These are phyloP conservation scores for Solanum peruvianum DNA, from an alignment of 257 asterid species.

Conservation along the genomic window DNA sequence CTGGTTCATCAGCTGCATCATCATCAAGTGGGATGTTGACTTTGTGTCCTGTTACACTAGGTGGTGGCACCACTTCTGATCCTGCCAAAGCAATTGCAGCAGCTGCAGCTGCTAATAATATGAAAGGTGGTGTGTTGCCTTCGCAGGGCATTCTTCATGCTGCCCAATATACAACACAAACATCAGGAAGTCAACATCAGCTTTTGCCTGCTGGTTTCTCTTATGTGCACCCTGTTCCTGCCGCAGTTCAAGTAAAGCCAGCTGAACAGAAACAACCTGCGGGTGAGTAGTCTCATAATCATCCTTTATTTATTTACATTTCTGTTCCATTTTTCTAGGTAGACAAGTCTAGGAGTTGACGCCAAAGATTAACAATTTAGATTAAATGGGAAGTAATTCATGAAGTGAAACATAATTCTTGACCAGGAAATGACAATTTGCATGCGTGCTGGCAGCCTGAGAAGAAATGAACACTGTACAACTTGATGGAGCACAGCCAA, in stretches of 20 bases:
- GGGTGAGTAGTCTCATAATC: slow-evolving; percentile 31
- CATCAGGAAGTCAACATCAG: slow-evolving; percentile 37
- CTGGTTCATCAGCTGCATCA: slow-evolving; percentile 18
- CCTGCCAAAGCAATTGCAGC: slow-evolving; percentile 85
- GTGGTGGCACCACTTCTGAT: slow-evolving; percentile 49
- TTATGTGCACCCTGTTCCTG: slow-evolving; percentile 52
- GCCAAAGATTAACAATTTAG: not conserved
- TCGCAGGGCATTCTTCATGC: slow-evolving; percentile 46
- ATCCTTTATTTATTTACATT: not conserved
- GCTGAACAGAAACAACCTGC: slow-evolving; percentile 82
- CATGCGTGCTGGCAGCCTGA: slow-evolving; percentile 88
- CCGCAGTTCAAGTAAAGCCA: slow-evolving; percentile 68
- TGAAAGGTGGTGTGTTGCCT: slow-evolving; percentile 45
- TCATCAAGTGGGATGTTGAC: slow-evolving; percentile 46
- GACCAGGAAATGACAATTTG: slow-evolving; percentile 77
- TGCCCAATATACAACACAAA: slow-evolving; percentile 44
- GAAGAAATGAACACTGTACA: slow-evolving; percentile 49
- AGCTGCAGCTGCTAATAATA: slow-evolving; percentile 46
- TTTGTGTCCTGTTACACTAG: slow-evolving; percentile 23
- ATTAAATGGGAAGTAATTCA: slow-evolving; percentile 12
- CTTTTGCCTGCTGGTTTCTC: slow-evolving; percentile 55
- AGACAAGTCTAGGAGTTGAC: not conserved
- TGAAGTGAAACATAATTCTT: slow-evolving; percentile 19
- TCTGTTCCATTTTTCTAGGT: not conserved
- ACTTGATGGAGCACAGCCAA: not conserved